Evolutionary conservation across 1,284 basidiomycete species (phyloP).

Genomic region (Austroboletus niveus): DNA sequence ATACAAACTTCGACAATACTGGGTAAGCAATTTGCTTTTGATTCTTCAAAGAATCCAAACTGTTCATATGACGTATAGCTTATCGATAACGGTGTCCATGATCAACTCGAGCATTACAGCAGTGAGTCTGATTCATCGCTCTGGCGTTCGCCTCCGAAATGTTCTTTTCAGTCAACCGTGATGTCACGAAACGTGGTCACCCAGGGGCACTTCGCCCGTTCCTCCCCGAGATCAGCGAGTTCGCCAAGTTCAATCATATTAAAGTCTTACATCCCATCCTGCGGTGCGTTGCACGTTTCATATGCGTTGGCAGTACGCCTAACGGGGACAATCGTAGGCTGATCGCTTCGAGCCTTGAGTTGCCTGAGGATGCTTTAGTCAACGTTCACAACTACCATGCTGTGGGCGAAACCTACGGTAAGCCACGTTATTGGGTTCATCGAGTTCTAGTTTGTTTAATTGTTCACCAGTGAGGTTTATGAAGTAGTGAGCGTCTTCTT

Average conservation of each 20-base stretch:
- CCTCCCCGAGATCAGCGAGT: constrained; percentile 56
- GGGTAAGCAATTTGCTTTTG: constrained; percentile 35
- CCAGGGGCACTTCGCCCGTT: constrained; percentile 51
- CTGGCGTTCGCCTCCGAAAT: too few relatives aligned
- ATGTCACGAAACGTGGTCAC: constrained; percentile 44
- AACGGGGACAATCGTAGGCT: constrained; percentile 28
- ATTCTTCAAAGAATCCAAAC: not conserved
- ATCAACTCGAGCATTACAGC: constrained; percentile 61
- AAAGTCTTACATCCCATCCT: constrained; percentile 50
- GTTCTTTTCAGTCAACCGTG: constrained; percentile 42
- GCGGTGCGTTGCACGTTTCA: constrained; percentile 31
- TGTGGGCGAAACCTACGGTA: constrained; percentile 47
- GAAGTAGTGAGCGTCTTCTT: constrained; percentile 38
- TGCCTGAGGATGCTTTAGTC: constrained; percentile 55
- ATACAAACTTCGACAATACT: constrained; percentile 56
- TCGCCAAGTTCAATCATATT: constrained; percentile 50
- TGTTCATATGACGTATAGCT: constrained; percentile 35
- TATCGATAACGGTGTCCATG: constrained; percentile 53
- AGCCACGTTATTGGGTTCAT: not conserved
- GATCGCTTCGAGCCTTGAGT: constrained; percentile 55
- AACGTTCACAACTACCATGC: constrained; percentile 49
- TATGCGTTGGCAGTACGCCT: not conserved
- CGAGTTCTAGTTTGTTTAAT: not conserved
- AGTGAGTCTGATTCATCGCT: constrained; percentile 34
- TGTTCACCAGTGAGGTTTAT: constrained; percentile 42